Evolutionary conservation across 495 filamentous ascomycete species (phyloP).

Genomic region (Friedmanniomyces endolithicus): DNA sequence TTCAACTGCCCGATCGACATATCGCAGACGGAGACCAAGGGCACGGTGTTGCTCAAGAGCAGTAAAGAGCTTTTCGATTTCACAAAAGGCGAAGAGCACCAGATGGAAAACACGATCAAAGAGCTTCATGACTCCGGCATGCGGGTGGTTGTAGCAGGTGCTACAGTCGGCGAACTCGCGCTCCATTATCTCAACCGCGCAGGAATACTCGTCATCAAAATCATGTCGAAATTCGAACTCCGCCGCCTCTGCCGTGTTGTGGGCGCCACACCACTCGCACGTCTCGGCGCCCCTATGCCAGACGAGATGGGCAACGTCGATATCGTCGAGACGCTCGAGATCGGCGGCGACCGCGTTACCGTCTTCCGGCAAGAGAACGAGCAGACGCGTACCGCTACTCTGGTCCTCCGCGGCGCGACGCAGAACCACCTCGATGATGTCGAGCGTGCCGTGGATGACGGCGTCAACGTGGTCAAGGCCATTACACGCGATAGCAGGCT

Average conservation of each 20-base stretch:
- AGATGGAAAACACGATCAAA: conserved; percentile 83
- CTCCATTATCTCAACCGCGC: conserved; percentile 96
- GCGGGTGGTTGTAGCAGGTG: conserved; percentile 80
- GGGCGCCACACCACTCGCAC: conserved; percentile 86
- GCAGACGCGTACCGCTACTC: conserved; percentile 78
- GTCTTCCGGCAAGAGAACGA: conserved; percentile 97
- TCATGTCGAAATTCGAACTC: conserved; percentile 96
- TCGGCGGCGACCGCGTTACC: conserved; percentile 95
- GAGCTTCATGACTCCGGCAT: conserved; percentile 89
- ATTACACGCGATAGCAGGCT: conserved; percentile 86
- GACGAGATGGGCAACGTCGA: conserved; percentile 97
- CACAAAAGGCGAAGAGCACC: conserved; percentile 88
- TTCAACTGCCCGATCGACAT: conserved; percentile 94
- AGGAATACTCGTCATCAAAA: conserved; percentile 89
- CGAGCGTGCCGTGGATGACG: conserved; percentile 94
- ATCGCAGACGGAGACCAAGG: conserved; percentile 96
- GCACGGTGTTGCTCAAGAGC: conserved; percentile 96
- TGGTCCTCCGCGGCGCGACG: conserved; percentile 90
- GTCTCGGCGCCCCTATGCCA: conserved; percentile 95
- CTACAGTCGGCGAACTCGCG: conserved; percentile 86
- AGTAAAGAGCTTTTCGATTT: conserved; percentile 98
- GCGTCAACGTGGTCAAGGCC: conserved; percentile 97
- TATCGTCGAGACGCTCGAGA: conserved; percentile 93
- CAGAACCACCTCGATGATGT: conserved; percentile 97
- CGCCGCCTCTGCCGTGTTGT: conserved; percentile 89